Conservation (phyloP, 2,329 filamentous ascomycete genomes). For the Pyricularia sp. region DNA sequence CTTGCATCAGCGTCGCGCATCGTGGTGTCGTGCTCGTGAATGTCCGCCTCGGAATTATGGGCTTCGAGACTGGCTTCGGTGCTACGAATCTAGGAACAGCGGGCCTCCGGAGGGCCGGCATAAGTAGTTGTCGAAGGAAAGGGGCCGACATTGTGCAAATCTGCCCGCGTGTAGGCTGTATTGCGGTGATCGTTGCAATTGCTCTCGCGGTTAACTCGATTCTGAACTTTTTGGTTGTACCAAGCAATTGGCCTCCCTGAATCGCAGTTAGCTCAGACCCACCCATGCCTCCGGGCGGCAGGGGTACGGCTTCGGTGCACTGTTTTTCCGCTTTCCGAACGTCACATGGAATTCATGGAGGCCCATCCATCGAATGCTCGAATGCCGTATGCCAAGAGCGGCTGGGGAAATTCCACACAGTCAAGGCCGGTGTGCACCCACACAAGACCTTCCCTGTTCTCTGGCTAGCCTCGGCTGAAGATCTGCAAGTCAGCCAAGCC, state of each 20-base stretch:
- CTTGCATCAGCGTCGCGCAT: conserved; percentile 59
- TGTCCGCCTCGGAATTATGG: conserved; percentile 18
- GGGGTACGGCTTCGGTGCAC: neutral
- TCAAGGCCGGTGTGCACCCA: too few species aligned
- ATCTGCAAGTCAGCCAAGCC: neutral
- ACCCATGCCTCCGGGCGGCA: neutral
- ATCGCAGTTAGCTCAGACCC: neutral
- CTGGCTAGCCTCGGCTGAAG: conserved; percentile 18
- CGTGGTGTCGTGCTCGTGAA: conserved; percentile 31
- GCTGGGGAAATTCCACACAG: neutral
- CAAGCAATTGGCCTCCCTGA: neutral
- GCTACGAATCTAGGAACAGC: neutral
- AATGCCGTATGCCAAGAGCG: conserved; percentile 8
- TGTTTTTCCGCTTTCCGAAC: neutral
- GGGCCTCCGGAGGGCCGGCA: conserved; percentile 5
- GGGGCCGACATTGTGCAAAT: conserved; percentile 17
- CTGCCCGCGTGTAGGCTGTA: neutral
- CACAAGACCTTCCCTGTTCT: conserved; percentile 3
- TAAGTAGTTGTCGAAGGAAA: conserved; percentile 21
- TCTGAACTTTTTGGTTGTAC: neutral
- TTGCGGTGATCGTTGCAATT: neutral
- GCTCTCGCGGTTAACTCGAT: neutral
- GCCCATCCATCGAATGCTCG: conserved; percentile 3
- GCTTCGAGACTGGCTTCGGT: conserved; percentile 15
- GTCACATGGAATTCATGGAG: neutral